These are phyloP conservation scores for Kalanchoe fedtschenkoi DNA, from an alignment of 164 flowering plant species.

Conservation along the genomic window DNA sequence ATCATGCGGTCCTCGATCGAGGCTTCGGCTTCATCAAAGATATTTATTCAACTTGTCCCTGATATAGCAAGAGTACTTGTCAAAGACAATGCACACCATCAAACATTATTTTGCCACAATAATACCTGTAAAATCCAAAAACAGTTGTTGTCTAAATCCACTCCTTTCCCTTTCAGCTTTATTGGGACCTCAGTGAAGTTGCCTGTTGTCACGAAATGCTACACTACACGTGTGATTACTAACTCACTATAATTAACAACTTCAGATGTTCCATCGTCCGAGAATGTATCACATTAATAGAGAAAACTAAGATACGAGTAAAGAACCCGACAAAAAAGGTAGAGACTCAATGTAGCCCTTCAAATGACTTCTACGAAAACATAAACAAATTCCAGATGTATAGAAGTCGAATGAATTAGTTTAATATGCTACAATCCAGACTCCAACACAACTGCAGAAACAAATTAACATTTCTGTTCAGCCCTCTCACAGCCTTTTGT, in stretches of 20 bases:
- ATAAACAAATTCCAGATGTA: no score
- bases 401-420: no score
- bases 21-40: slow-evolving; percentile 97
- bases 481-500: no score
- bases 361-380: neutral
- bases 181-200: slow-evolving; percentile 89
- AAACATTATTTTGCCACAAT: no score
- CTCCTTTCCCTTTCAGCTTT: slow-evolving; percentile 82
- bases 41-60: slow-evolving; percentile 99
- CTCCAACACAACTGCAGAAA: no score
- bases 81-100: neutral
- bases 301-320: neutral
- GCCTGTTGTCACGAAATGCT: slow-evolving; percentile 79
- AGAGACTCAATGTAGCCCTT: no score
- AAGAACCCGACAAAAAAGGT: neutral
- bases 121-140: slow-evolving; percentile 92
- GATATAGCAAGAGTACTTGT: slow-evolving; percentile 7
- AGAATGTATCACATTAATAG: neutral
- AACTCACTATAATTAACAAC: slow-evolving; percentile 80
- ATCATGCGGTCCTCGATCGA: slow-evolving; percentile 91
- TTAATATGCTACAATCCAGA: no score
- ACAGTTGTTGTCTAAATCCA: slow-evolving; percentile 92
- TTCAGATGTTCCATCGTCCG: slow-evolving; percentile 85
- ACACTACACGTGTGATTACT: slow-evolving; percentile 68
- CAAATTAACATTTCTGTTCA: no score